These are phyloP conservation scores for Microbotryum violaceum DNA, from an alignment of 1,284 basidiomycete genomes.

Conservation along the genomic window DNA sequence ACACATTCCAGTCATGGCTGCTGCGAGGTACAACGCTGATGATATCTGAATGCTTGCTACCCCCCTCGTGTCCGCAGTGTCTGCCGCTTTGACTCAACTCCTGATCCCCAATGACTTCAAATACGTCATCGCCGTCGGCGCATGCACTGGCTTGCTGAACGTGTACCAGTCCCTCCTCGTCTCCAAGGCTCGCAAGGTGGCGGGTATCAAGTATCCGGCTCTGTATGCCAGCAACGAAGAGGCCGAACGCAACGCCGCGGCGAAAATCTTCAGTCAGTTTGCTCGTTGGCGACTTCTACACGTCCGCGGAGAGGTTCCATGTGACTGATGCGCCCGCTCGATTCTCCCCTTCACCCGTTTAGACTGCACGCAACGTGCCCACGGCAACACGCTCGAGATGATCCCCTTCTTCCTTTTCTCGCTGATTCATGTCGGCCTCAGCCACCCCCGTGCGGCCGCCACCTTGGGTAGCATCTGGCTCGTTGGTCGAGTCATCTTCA, in stretches of 20 bases:
- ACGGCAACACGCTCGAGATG: constrained; percentile 27
- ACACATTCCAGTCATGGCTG: too few species aligned
- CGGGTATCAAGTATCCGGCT: constrained; percentile 18
- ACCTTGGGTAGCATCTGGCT: constrained; percentile 15
- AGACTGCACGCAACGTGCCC: constrained; percentile 28
- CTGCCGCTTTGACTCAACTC: constrained; percentile 1
- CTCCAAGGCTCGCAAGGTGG: constrained; percentile 14
- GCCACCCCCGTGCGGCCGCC: constrained; percentile 17
- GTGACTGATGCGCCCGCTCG: too few species aligned
- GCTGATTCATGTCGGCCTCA: constrained; percentile 16
- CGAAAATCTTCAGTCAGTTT: constrained; percentile 13
- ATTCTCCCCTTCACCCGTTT: neutral
- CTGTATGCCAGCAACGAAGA: constrained; percentile 16
- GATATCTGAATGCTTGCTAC: neutral
- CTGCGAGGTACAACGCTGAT: too few species aligned
- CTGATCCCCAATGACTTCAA: constrained; percentile 12
- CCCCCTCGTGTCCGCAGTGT: neutral
- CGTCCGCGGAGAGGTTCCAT: too few species aligned
- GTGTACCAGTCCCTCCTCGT: constrained; percentile 9
- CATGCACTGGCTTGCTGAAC: constrained; percentile 11
- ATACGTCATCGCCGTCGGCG: constrained; percentile 13
- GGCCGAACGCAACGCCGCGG: constrained; percentile 11
- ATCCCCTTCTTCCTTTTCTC: constrained; percentile 18
- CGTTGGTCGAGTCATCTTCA: constrained; percentile 17
- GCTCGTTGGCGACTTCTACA: neutral